Base-by-base conservation (phyloP, 768 basidiomycete species). In the Mycena kentingensis region DNA sequence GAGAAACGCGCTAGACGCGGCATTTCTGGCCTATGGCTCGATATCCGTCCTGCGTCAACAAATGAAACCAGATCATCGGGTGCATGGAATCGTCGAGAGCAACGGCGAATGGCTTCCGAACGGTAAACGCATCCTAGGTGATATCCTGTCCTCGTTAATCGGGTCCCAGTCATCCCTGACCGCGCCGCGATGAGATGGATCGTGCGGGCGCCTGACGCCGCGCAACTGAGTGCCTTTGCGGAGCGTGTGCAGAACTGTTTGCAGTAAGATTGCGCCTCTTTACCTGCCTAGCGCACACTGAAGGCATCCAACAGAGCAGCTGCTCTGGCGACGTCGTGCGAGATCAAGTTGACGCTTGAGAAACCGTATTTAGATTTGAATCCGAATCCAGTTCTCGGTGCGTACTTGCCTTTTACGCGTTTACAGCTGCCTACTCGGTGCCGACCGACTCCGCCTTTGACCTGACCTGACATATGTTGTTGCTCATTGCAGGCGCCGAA, bases 21-120 rank as follows among this genome's bases (percentile, higher is more conserved):
- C 92, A 1, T 88, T 93, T 65, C 70, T 91, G 8, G 88, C 91
- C 0, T 94, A 95, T 66, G 83, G 85, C 7, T 77, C 81, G 41
- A 77, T 96, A 35, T 86, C 91, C 3, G 83, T 84, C 21, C 77
- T 96, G 41, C 81, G 93, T 12, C 93, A 96, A 67, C 93, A 96
- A 71, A 83, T 93, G 53, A 84, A 85, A 65, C 93, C 93, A 0
- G 81, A 85, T 39, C 80, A 86, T 57, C 85, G 93, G 21, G 75
- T 93, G 6, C 87, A 93, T 62, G 90, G 93, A 3, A 75, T 90
- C 43, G 77, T 94, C 27, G 72, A 82, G 58, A 89, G 89, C 27
- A 78, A 78, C 41, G 31, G 46, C 28, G 73, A 87, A 57, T 85
- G 87, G 78, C 70, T 78, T 12, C 72, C 85, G 2, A 93, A 93